Percentiles rank a stretch among this genome's conserved stretches.
These are phyloP conservation scores for Eutreptiella sp. DNA, from an alignment of 208 protist species.

Conservation along the genomic window DNA sequence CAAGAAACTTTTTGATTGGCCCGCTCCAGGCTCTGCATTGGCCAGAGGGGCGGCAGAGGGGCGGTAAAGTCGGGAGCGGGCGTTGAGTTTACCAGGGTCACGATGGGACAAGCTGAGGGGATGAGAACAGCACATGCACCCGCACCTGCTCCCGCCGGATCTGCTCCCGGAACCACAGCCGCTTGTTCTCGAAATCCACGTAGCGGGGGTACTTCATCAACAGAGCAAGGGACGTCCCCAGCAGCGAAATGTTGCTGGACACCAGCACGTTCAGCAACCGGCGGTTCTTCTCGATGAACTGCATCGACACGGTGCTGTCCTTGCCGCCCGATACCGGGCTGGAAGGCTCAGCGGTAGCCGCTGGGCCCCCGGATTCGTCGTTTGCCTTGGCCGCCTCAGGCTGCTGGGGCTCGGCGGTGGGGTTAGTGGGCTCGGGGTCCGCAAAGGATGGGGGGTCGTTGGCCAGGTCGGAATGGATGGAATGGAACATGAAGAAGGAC, in stretches of 20 bases:
- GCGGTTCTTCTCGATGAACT: slow-evolving; percentile 57
- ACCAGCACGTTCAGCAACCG: slow-evolving; percentile 43
- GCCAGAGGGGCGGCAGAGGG: no score
- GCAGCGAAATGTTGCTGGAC: slow-evolving; percentile 51
- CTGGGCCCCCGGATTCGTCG: no score
- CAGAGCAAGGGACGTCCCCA: slow-evolving; percentile 57
- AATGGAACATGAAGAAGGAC: slow-evolving; percentile 31
- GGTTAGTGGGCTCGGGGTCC: slow-evolving; percentile 24
- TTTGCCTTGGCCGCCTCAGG: slow-evolving; percentile 27
- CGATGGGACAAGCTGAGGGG: no score
- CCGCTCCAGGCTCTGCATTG: no score
- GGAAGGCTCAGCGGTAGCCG: no score
- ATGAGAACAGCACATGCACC: no score
- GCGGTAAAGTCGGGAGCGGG: no score
- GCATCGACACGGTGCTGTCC: slow-evolving; percentile 40
- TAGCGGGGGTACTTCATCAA: slow-evolving; percentile 65
- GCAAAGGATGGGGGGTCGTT: slow-evolving; percentile 21
- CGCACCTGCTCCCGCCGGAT: slow-evolving; percentile 12
- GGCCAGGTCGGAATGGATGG: neutral
- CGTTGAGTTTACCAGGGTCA: no score
- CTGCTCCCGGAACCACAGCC: slow-evolving; percentile 57
- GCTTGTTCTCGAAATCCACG: slow-evolving; percentile 80
- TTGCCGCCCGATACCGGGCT: slow-evolving; percentile 1
- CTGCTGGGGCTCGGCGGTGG: slow-evolving; percentile 18
- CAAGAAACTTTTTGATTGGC: no score